Conservation (phyloP, 148 eudicot genomes). For the Rhododendron ferrugineum region DNA sequence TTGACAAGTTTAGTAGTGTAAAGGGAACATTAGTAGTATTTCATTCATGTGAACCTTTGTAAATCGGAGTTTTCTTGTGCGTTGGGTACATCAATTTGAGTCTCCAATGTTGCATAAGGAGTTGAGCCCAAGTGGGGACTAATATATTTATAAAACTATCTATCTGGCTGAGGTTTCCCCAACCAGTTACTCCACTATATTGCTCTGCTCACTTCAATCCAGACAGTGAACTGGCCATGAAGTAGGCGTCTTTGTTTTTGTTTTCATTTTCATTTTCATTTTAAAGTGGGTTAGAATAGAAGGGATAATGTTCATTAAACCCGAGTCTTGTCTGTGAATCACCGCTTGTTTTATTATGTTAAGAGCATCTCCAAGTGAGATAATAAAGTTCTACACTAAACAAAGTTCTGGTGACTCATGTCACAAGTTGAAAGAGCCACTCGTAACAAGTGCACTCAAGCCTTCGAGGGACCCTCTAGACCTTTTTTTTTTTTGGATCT, state of each 20-base stretch:
- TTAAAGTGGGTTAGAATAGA: neutral
- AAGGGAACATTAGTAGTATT: no score
- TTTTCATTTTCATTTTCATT: neutral
- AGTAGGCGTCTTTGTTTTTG: neutral
- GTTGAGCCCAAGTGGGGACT: neutral
- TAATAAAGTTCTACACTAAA: no score
- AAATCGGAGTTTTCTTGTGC: neutral
- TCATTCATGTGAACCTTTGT: neutral
- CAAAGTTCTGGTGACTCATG: neutral
- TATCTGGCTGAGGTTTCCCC: neutral
- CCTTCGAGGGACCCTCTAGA: no score
- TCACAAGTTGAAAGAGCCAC: neutral
- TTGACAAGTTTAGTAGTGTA: neutral
- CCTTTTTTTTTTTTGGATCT: no score
- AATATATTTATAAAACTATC: neutral
- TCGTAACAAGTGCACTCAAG: no score
- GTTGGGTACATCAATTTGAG: neutral
- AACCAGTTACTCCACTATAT: neutral
- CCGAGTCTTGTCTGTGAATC: neutral
- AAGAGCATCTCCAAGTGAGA: neutral
- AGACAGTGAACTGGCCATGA: neutral
- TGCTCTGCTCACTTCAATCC: neutral
- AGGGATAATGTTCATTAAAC: neutral
- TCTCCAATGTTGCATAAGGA: neutral
- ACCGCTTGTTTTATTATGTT: no score